A percentile compares a stretch with the other conserved stretches of the same genome.
These are phyloP conservation scores for Fusarium keratoplasticum DNA, from an alignment of 2,329 filamentous ascomycete species.

Conservation along the genomic window DNA sequence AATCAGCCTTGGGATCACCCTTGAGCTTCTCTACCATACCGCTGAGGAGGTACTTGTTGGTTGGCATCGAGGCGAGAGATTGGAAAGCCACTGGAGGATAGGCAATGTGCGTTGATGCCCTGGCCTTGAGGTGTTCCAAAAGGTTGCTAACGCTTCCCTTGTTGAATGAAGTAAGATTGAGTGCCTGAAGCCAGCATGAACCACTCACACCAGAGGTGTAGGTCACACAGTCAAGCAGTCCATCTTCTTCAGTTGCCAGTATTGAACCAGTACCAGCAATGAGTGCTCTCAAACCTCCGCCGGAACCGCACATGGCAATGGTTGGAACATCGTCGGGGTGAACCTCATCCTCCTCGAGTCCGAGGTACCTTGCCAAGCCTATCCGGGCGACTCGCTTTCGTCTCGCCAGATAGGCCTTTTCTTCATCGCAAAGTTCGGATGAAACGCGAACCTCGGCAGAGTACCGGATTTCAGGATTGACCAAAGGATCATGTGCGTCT, in stretches of 20 bases:
- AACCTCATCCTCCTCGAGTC: constrained; percentile 81
- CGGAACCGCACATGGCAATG: constrained; percentile 95
- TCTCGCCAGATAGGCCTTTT: constrained; percentile 78
- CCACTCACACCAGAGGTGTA: constrained; percentile 97
- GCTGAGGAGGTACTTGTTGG: constrained; percentile 89
- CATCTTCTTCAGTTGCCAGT: constrained; percentile 84
- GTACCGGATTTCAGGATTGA: constrained; percentile 89
- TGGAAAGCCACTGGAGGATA: constrained; percentile 88
- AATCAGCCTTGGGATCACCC: constrained; percentile 76
- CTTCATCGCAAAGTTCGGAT: constrained; percentile 82
- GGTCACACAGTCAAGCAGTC: constrained; percentile 92
- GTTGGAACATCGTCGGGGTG: constrained; percentile 92
- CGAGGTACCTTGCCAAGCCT: constrained; percentile 85
- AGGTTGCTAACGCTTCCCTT: constrained; percentile 74
- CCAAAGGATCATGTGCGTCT: constrained; percentile 84
- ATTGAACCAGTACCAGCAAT: constrained; percentile 92
- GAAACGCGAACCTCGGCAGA: constrained; percentile 87
- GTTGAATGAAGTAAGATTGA: constrained; percentile 82
- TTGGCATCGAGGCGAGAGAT: constrained; percentile 86
- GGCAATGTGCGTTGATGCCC: constrained; percentile 89
- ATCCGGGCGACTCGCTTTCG: constrained; percentile 75
- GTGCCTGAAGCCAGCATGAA: constrained; percentile 92
- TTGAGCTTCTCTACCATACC: constrained; percentile 93
- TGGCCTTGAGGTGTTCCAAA: constrained; percentile 86
- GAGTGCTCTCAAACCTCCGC: constrained; percentile 88